Evolutionary conservation across 1,284 basidiomycete genomes (phyloP).

Genomic region (Pseudozyma sp.): DNA sequence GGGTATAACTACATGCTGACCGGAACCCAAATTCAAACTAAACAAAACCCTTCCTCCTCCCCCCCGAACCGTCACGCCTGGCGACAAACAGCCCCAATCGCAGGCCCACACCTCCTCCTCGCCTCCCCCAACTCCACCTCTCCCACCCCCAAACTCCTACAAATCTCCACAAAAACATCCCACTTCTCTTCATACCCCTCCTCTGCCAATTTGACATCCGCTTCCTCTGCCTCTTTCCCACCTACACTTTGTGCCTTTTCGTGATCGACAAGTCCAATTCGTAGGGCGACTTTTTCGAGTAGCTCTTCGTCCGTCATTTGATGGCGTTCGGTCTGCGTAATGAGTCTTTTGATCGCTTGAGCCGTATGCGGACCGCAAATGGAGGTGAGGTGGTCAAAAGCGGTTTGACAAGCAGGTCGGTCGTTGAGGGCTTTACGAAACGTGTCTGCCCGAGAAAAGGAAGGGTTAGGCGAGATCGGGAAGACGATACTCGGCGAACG

Average conservation of each 20-base stretch:
- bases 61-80: background rate
- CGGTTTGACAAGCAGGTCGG: slow-evolving; percentile 11
- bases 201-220: slow-evolving; percentile 33
- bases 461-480: slow-evolving; percentile 40
- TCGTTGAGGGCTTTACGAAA: slow-evolving; percentile 18
- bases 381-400: background rate
- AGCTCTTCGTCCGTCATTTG: slow-evolving; percentile 33
- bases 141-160: slow-evolving; percentile 28
- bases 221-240: slow-evolving; percentile 19
- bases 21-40: background rate
- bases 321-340: slow-evolving; percentile 21
- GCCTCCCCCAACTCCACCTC: slow-evolving; percentile 30
- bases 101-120: slow-evolving; percentile 39
- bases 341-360: slow-evolving; percentile 13
- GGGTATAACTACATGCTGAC: slow-evolving; percentile 28
- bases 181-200: slow-evolving; percentile 33
- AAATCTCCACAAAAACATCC: slow-evolving; percentile 29
- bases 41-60: background rate
- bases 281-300: slow-evolving; percentile 23
- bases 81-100: slow-evolving; percentile 31
- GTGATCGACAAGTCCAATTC: slow-evolving; percentile 39
- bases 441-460: slow-evolving; percentile 34
- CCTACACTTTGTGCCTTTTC: slow-evolving; percentile 18
- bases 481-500: slow-evolving; percentile 41
- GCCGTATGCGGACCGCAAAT: background rate